These are phyloP conservation scores for Entelexis sorbosivorans DNA, from an alignment of 1,139 yeast species.

Conservation along the genomic window DNA sequence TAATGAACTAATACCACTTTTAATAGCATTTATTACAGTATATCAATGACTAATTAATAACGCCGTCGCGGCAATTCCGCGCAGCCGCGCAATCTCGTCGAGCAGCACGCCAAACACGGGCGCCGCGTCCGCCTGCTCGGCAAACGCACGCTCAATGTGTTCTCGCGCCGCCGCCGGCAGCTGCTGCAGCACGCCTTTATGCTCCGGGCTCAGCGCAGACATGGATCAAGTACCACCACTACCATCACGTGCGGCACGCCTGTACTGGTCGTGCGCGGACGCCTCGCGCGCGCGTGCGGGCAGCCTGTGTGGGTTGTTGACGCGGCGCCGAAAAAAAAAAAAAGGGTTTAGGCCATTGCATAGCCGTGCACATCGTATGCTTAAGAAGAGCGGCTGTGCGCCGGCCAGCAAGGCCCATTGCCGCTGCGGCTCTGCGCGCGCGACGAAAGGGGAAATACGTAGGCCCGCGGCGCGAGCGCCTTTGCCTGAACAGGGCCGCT, in stretches of 20 bases:
- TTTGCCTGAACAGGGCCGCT: too few relatives aligned
- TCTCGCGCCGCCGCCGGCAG: not conserved
- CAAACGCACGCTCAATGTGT: not conserved
- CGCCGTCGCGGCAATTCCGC: not conserved
- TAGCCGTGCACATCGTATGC: too few relatives aligned
- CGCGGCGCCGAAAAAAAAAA: too few relatives aligned
- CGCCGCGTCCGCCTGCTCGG: not conserved
- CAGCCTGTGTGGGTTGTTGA: too few relatives aligned
- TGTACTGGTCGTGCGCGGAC: too few relatives aligned
- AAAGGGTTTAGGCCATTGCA: too few relatives aligned
- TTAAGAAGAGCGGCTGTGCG: too few relatives aligned
- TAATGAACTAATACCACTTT: not conserved
- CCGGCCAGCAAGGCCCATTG: too few relatives aligned
- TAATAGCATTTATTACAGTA: not conserved
- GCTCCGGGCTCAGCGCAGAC: not conserved
- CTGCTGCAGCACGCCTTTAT: not conserved
- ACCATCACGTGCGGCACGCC: not conserved
- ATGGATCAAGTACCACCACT: not conserved
- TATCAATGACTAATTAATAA: slow-evolving; percentile 1
- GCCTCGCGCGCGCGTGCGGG: too few relatives aligned
- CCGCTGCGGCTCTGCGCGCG: too few relatives aligned
- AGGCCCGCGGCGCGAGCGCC: too few relatives aligned
- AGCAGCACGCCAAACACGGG: not conserved
- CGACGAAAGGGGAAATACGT: too few relatives aligned
- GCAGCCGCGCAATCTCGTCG: not conserved